Conservation (phyloP, 169 alveolate genomes). For the Theileria parva region DNA sequence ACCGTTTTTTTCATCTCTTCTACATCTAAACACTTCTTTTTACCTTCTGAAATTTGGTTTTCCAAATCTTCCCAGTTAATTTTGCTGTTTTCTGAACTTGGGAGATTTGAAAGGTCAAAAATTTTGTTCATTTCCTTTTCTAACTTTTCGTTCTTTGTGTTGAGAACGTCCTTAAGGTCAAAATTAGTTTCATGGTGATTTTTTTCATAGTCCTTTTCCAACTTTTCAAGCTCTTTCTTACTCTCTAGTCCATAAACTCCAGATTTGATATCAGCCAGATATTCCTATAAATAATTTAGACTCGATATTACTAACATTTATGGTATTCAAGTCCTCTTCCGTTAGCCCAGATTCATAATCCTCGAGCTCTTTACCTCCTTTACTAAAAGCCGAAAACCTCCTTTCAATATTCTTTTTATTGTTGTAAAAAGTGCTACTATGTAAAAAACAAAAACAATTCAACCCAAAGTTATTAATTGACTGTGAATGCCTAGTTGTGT, state of each 20-base stretch:
- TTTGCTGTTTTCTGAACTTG: not conserved
- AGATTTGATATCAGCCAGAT: slow-evolving; percentile 22
- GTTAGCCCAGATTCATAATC: slow-evolving; percentile 13
- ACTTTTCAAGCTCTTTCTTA: slow-evolving; percentile 17
- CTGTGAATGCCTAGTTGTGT: not conserved
- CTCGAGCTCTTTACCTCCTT: not conserved
- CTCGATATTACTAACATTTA: not conserved
- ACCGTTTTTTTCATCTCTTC: slow-evolving; percentile 39
- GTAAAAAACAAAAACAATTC: not conserved
- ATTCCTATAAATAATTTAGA: not conserved
- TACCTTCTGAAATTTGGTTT: slow-evolving; percentile 2
- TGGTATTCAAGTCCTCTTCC: slow-evolving; percentile 30
- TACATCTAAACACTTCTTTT: slow-evolving; percentile 9
- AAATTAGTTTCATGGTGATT: slow-evolving; percentile 14
- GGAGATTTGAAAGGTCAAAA: slow-evolving; percentile 44
- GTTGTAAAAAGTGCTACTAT: not conserved
- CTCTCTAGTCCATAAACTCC: slow-evolving; percentile 35
- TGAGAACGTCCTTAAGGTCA: slow-evolving; percentile 31
- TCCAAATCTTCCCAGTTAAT: slow-evolving; percentile 9
- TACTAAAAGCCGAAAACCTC: not conserved
- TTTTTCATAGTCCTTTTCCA: slow-evolving; percentile 4
- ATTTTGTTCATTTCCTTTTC: slow-evolving; percentile 30
- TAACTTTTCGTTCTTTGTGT: slow-evolving; percentile 19
- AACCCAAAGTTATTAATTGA: not conserved
- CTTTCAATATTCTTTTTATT: not conserved